Evolutionary conservation across 2,329 filamentous ascomycete genomes (phyloP), one percentile per base, ranked within the genome.

Genomic region (Fusarium sp.): DNA sequence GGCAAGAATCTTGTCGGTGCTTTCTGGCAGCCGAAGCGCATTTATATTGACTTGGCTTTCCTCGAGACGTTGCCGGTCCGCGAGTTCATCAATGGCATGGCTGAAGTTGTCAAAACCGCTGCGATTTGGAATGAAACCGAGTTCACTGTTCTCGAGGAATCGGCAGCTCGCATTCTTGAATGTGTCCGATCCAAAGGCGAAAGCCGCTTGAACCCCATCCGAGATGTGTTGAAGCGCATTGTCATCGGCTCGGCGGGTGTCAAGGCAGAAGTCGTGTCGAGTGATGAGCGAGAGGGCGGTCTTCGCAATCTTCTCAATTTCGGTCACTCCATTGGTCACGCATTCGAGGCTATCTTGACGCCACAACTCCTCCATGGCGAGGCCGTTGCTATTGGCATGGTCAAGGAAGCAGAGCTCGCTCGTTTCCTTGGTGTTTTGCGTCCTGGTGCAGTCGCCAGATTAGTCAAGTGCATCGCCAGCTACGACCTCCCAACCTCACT

Each of bases 51-150:
- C 81, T 86, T 98, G 67, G 88, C 91, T 60, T 98, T 99, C 78
- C 86, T 99, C 60, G 93, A 97, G 79, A 97, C 94, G 2, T 85
- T 99, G 23, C 95, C 95, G 2, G 91, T 92, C 71, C 88, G 96
- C 73, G 95, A 99, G 82, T 95, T 99, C 78, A 94, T 98, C 82
- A 99, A 99, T 80, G 96, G 96, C 67, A 98, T 99, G 95, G 96
- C 95, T 30, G 96, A 99, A 84, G 95, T 99, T 33, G 88, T 98
- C 80, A 98, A 98, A 88, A 99, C 96, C 6, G 96, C 96, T 6
- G 96, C 96, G 58, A 98, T 99, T 75, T 98, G 95, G 89, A 90
- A 97, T 77, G 94, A 97, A 81, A 83, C 86, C 13, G 95, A 98
- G 78, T 99, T 99, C 79, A 88, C 91, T 45, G 84, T 92, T 15